A percentile compares a stretch with the other conserved stretches of the same genome.
These are phyloP conservation scores for Aspergillus felis DNA, from an alignment of 2,329 filamentous ascomycete species.

Conservation along the genomic window DNA sequence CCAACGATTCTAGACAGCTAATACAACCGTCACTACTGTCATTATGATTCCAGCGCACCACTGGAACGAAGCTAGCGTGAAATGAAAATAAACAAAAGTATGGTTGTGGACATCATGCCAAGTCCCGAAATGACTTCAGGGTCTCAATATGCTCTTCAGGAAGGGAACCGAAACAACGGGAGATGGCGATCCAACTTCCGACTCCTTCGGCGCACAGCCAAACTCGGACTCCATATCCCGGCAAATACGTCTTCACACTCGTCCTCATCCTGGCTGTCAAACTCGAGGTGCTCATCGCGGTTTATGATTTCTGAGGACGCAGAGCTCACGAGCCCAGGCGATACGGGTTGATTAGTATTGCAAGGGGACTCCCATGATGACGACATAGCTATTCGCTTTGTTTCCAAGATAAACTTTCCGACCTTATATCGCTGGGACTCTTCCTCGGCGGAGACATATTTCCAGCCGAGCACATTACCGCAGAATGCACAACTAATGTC, in stretches of 20 bases:
- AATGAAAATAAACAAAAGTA: background rate
- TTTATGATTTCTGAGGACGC: slow-evolving; percentile 3
- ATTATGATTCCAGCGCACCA: background rate
- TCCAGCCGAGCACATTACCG: slow-evolving; percentile 58
- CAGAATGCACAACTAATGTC: slow-evolving; percentile 58
- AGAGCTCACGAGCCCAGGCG: background rate
- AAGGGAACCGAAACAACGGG: slow-evolving; percentile 21
- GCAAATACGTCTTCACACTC: slow-evolving; percentile 64
- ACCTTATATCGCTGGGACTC: slow-evolving; percentile 61
- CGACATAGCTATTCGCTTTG: slow-evolving; percentile 49
- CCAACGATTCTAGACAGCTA: too few relatives aligned
- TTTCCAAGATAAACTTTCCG: slow-evolving; percentile 64
- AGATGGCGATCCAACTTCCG: slow-evolving; percentile 32
- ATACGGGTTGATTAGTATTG: slow-evolving; percentile 2
- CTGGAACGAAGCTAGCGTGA: background rate
- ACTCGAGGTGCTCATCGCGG: slow-evolving; percentile 44
- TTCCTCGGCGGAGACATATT: slow-evolving; percentile 61
- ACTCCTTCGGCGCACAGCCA: slow-evolving; percentile 46
- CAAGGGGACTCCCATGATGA: slow-evolving; percentile 50
- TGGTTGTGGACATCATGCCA: background rate
- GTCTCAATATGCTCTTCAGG: slow-evolving; percentile 1
- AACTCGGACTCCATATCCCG: slow-evolving; percentile 56
- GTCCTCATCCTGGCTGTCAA: slow-evolving; percentile 63
- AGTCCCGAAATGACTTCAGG: background rate
- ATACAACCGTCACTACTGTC: background rate